Percentiles rank a stretch among this genome's conserved stretches.
Conservation (phyloP, 352 stramenopile species). For the Globisporangium solare region DNA sequence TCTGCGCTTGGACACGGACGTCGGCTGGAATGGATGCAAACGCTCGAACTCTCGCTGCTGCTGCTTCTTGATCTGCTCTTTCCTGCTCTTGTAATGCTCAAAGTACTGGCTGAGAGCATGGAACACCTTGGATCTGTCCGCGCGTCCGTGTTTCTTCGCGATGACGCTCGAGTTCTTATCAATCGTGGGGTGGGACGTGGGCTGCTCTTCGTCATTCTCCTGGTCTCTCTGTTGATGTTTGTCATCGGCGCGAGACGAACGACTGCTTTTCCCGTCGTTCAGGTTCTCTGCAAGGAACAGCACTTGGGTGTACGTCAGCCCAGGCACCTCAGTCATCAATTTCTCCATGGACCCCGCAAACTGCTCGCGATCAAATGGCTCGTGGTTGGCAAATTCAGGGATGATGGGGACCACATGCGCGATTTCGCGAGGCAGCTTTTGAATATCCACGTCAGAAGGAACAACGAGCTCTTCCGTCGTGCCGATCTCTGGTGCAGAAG, state of each 20-base stretch:
- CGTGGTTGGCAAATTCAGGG: slow-evolving; percentile 56
- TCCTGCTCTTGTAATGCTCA: slow-evolving; percentile 60
- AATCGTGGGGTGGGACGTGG: slow-evolving; percentile 69
- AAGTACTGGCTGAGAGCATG: slow-evolving; percentile 67
- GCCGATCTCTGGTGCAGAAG: neutral
- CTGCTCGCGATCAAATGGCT: slow-evolving; percentile 29
- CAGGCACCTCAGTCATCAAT: slow-evolving; percentile 51
- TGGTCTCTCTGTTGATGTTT: slow-evolving; percentile 15
- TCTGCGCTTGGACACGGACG: slow-evolving; percentile 37
- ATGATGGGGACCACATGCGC: slow-evolving; percentile 50
- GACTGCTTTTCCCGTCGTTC: slow-evolving; percentile 29
- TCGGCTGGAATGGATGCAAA: slow-evolving; percentile 62
- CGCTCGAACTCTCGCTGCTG: slow-evolving; percentile 53
- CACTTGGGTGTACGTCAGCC: slow-evolving; percentile 68
- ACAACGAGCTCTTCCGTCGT: slow-evolving; percentile 15
- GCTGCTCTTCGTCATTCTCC: slow-evolving; percentile 30
- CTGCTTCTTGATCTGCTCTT: slow-evolving; percentile 45
- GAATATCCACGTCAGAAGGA: slow-evolving; percentile 32
- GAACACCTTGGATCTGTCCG: slow-evolving; percentile 59
- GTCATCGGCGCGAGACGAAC: slow-evolving; percentile 13
- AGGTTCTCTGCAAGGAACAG: slow-evolving; percentile 59
- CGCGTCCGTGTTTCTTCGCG: slow-evolving; percentile 54
- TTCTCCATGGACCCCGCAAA: slow-evolving; percentile 62
- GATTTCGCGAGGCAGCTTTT: slow-evolving; percentile 48
- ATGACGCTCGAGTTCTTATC: slow-evolving; percentile 66